These are phyloP conservation scores for Irpex rosettiformis DNA, from an alignment of 1,284 basidiomycete species.

Conservation along the genomic window DNA sequence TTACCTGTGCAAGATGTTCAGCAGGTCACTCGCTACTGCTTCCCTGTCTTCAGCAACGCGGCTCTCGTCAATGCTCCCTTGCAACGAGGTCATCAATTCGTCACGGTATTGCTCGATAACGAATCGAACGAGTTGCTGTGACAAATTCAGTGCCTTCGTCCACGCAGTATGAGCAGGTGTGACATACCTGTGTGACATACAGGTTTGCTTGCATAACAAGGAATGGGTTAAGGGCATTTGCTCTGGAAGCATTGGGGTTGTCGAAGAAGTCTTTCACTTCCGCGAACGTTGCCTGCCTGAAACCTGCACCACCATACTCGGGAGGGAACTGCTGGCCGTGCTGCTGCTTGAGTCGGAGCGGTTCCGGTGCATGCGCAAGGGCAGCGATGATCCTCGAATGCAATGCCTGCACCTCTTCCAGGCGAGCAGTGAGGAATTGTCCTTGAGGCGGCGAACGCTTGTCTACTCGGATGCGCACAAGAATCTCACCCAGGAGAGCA, in stretches of 20 bases:
- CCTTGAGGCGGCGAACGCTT: constrained; percentile 80
- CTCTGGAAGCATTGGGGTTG: constrained; percentile 80
- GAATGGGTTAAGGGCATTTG: constrained; percentile 81
- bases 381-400: constrained; percentile 70
- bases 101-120: constrained; percentile 87
- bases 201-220: constrained; percentile 87
- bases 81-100: constrained; percentile 68
- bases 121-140: constrained; percentile 84
- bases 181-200: constrained; percentile 76
- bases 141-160: not conserved
- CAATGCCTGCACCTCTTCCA: constrained; percentile 76
- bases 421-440: constrained; percentile 74
- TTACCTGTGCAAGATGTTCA: constrained; percentile 78
- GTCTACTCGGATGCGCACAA: constrained; percentile 79
- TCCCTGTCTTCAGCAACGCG: constrained; percentile 69
- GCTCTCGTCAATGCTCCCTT: constrained; percentile 59
- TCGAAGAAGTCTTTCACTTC: constrained; percentile 88
- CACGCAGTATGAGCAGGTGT: constrained; percentile 4
- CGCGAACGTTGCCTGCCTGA: constrained; percentile 76
- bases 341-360: constrained; percentile 60
- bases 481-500: constrained; percentile 76
- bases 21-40: constrained; percentile 74
- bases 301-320: constrained; percentile 65
- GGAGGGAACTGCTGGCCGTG: constrained; percentile 47
- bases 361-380: constrained; percentile 67